phyloP scores from a whole-genome alignment of 2,329 filamentous ascomycete species.

The Penicillium sp. region DNA sequence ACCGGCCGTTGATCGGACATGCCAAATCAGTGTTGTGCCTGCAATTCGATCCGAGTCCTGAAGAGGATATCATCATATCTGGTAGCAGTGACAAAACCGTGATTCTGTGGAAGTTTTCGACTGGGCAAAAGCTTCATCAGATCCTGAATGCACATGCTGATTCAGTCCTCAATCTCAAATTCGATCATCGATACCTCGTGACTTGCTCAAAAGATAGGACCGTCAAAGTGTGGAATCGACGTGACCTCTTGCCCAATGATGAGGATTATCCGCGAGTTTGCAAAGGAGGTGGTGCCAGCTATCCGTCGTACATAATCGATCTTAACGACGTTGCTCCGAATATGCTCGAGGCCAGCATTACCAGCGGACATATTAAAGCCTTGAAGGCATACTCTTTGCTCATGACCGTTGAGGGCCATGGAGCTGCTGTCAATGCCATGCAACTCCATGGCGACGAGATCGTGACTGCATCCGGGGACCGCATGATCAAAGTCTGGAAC shows the following conservation, averaged over 20 bases:
- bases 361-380: conserved; percentile 42
- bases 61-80: conserved; percentile 91
- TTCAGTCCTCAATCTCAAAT: conserved; percentile 90
- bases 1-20: conserved; percentile 75
- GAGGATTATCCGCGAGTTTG: conserved; percentile 48
- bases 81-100: conserved; percentile 91
- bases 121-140: conserved; percentile 76
- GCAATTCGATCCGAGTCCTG: conserved; percentile 86
- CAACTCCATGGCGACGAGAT: conserved; percentile 84
- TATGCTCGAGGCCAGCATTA: conserved; percentile 45
- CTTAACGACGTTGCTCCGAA: conserved; percentile 46
- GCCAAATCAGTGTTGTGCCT: conserved; percentile 86
- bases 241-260: conserved; percentile 56
- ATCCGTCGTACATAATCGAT: conserved; percentile 58
- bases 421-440: conserved; percentile 92
- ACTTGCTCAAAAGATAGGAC: conserved; percentile 97
- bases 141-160: conserved; percentile 79
- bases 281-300: conserved; percentile 46
- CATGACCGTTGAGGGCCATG: conserved; percentile 78
- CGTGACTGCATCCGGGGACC: conserved; percentile 92
- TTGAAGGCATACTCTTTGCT: conserved; percentile 73
- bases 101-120: conserved; percentile 92
- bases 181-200: conserved; percentile 86
- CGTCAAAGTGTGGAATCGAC: conserved; percentile 94
- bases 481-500: conserved; percentile 93